Evolutionary conservation across 2,329 filamentous ascomycete species (phyloP).

Genomic region (Talaromyces sp.): DNA sequence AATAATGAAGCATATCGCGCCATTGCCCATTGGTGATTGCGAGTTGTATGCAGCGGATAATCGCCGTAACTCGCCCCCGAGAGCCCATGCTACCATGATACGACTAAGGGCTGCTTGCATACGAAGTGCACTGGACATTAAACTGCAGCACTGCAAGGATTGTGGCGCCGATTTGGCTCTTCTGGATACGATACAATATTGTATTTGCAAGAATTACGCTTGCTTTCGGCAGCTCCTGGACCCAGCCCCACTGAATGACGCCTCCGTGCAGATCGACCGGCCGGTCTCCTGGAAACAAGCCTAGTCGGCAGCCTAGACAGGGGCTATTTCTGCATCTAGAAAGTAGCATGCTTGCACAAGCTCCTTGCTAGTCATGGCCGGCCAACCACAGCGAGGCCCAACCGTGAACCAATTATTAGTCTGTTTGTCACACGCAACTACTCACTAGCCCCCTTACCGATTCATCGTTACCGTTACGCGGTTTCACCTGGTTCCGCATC

Average conservation of each 20-base stretch:
- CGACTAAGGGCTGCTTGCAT: not conserved
- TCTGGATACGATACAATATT: not conserved
- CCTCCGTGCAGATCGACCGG: not conserved
- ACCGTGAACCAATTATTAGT: not conserved
- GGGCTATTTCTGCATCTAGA: not conserved
- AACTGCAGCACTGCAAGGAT: not conserved
- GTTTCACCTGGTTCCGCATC: not conserved
- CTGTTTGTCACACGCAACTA: not conserved
- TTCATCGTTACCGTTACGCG: not conserved
- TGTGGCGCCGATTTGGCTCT: not conserved
- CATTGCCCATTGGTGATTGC: too few relatives aligned
- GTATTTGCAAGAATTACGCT: not conserved
- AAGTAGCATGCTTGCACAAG: not conserved
- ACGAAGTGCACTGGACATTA: not conserved
- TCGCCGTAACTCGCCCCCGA: not conserved
- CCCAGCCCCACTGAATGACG: not conserved
- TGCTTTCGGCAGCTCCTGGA: not conserved
- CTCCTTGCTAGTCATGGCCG: not conserved
- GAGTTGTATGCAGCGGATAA: not conserved
- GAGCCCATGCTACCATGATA: not conserved
- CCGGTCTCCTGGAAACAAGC: not conserved
- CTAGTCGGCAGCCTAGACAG: not conserved
- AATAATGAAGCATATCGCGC: not conserved
- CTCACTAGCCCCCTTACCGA: not conserved
- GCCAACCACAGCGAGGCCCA: not conserved